A percentile compares a stretch with the other conserved stretches of the same genome.
Conservation (phyloP, 805 yeast species). For the Saccharomyces mikatae region DNA sequence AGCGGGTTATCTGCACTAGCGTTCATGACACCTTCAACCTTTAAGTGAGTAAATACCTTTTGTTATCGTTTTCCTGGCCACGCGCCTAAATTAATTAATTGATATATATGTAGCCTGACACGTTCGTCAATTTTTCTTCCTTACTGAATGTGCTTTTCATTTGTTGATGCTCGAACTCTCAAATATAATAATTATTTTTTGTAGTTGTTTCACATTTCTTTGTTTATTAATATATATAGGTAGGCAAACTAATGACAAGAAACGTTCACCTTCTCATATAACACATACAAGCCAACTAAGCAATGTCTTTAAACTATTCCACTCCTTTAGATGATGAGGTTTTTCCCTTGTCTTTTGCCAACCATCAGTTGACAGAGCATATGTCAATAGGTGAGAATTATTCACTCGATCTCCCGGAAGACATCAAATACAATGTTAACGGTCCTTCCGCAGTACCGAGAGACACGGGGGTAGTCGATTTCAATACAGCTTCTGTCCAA, state of each 20-base stretch:
- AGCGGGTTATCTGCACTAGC: neutral
- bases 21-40: neutral
- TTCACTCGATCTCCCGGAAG: neutral
- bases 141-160: neutral
- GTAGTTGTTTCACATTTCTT: neutral
- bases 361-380: neutral
- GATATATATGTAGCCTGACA: neutral
- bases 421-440: neutral
- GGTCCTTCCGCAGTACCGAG: conserved; percentile 1
- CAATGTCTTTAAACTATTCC: neutral
- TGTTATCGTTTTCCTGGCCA: neutral
- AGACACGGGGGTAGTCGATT: neutral
- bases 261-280: neutral
- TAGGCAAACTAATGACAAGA: neutral
- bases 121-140: neutral
- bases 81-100: neutral
- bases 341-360: conserved; percentile 10
- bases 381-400: neutral
- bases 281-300: neutral
- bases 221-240: neutral
- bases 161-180: neutral
- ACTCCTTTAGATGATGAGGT: conserved; percentile 6
- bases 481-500: neutral
- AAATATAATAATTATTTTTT: neutral
- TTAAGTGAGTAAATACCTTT: neutral